A percentile compares a stretch with the other conserved stretches of the same genome.
Evolutionary conservation across 352 stramenopile species (phyloP).

Genomic region (Globisporangium perplexum): DNA sequence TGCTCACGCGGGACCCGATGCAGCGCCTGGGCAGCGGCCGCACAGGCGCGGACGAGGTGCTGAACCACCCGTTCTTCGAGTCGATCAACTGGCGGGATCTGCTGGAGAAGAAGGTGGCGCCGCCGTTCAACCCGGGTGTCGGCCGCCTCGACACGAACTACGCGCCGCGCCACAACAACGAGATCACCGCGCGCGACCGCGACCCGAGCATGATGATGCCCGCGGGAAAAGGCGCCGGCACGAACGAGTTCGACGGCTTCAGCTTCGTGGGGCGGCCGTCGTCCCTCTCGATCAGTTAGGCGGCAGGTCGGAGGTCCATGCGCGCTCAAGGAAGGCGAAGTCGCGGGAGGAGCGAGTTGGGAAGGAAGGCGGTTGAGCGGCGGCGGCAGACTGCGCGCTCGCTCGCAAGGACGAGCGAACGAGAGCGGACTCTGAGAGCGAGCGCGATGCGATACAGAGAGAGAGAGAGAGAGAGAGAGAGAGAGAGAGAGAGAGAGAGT

Average conservation of each 20-base stretch:
- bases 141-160: conserved; percentile 86
- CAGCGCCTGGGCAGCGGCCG: conserved; percentile 93
- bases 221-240: conserved; percentile 30
- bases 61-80: conserved; percentile 91
- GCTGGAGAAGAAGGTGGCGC: conserved; percentile 72
- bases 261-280: conserved; percentile 87
- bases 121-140: conserved; percentile 87
- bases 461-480: background rate
- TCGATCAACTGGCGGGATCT: conserved; percentile 88
- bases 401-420: background rate
- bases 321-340: too few species aligned
- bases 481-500: background rate
- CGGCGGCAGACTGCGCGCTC: too few species aligned
- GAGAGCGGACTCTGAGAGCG: background rate
- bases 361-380: too few species aligned
- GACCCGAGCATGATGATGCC: conserved; percentile 68
- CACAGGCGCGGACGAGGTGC: conserved; percentile 83
- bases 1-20: conserved; percentile 95
- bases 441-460: background rate
- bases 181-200: conserved; percentile 83
- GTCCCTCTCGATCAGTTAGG: conserved; percentile 35
- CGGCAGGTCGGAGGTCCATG: background rate
- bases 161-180: conserved; percentile 81
- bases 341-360: background rate
- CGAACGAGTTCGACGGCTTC: conserved; percentile 88